Evolutionary conservation across 345 rosid species (phyloP).

Genomic region (Laguncularia racemosa): DNA sequence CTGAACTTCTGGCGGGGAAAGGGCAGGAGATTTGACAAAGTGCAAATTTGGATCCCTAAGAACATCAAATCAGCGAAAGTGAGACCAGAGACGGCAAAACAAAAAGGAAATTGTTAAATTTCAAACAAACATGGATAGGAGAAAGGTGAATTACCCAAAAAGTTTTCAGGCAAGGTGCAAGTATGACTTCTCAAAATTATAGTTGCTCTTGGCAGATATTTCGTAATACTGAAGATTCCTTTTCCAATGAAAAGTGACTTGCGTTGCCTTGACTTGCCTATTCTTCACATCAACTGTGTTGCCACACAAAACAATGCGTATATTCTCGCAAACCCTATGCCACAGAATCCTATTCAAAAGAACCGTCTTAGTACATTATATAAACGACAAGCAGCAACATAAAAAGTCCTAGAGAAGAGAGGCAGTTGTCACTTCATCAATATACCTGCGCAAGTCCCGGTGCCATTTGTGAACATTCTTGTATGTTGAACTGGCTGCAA

Average conservation of each 20-base stretch:
- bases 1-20: conserved; percentile 88
- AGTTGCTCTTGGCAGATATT: conserved; percentile 92
- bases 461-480: conserved; percentile 99
- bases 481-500: conserved; percentile 90
- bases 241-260: conserved; percentile 90
- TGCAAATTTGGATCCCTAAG: conserved; percentile 70
- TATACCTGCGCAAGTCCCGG: conserved; percentile 88
- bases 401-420: background rate
- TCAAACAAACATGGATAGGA: background rate
- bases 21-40: conserved; percentile 92
- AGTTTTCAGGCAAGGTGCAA: conserved; percentile 83
- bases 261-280: conserved; percentile 93
- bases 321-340: conserved; percentile 77
- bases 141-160: conserved; percentile 44
- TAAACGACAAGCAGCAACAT: no score
- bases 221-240: conserved; percentile 89
- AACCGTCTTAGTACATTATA: no score
- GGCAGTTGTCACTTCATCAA: background rate
- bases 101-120: background rate
- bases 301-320: conserved; percentile 86
- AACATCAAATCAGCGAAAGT: background rate
- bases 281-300: conserved; percentile 94
- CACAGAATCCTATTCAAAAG: background rate
- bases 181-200: conserved; percentile 90
- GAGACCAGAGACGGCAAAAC: background rate